Evolutionary conservation across 192 early-diverging fungal species (phyloP), one percentile per base, ranked within the genome.

Genomic region (Gaertneriomyces sp.): DNA sequence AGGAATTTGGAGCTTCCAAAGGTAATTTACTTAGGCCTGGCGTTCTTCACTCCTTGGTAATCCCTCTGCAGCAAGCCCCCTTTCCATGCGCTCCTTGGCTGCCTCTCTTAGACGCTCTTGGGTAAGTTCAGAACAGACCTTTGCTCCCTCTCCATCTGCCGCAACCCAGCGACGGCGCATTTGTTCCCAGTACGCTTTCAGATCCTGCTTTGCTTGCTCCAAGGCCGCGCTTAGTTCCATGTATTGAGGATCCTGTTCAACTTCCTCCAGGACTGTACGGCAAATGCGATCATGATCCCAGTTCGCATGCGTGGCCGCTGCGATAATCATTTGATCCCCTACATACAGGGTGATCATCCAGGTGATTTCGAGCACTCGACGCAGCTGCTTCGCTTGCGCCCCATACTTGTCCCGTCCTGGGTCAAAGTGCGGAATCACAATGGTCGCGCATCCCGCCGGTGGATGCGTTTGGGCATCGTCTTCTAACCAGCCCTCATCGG

Each of bases 371-470:
- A 44, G n/a, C 40, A 60, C 58, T 16, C 40, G 40, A 9, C 42
- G 9, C 33, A 60, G 58, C 14, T 38, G 14, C 10, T n/a, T 14
- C 33, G 58, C 39, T 44, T 60, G 58, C 14, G 17, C 11, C 0
- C 40, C 42, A 4, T 60, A 60, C 42, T 60, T 60, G 58, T 60
- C 58, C 2, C n/a, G 43, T 12, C 58, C 58, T 14, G 25, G 58
- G n/a, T 60, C 58, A 14, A 60, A 14, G 58, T 60, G 58, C 40
- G 58, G 42, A 44, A 60, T 44, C 10, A 38, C 41, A 60, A 60
- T 60, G 0, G 20, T 17, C 10, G n/a, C 20, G 25, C 1, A 25
- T 25, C 54, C 54, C 11, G 20, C 11, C 4, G 58, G 33, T 33
- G 14, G 14, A 1, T 42, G 47, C 12, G 47, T 49, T 49, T 49